phyloP scores from a whole-genome alignment of 192 early-diverging fungal species.

The Spizellomyces sp. region DNA sequence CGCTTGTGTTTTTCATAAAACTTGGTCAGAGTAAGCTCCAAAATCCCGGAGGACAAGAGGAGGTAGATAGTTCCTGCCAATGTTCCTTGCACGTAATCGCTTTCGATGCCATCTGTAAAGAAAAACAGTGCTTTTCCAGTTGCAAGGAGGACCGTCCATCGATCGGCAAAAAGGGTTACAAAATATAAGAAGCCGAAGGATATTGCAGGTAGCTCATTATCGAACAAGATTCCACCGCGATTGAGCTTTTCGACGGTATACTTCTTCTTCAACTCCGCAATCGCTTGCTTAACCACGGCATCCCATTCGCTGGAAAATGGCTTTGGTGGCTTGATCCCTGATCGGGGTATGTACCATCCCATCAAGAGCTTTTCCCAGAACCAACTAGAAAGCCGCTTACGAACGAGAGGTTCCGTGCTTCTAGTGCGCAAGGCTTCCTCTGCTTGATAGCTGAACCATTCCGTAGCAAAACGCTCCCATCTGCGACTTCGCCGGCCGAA shows the following conservation, averaged over 20 bases:
- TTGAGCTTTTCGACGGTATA: constrained; percentile 51
- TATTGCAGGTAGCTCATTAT: constrained; percentile 46
- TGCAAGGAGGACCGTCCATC: constrained; percentile 42
- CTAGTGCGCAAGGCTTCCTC: constrained; percentile 23
- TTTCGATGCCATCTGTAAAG: constrained; percentile 2
- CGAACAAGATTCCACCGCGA: constrained; percentile 48
- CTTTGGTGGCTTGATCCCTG: constrained; percentile 33
- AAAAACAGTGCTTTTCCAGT: constrained; percentile 39
- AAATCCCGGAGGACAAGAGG: constrained; percentile 42
- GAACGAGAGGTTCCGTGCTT: constrained; percentile 17
- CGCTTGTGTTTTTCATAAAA: constrained; percentile 31
- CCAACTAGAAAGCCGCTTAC: constrained; percentile 34
- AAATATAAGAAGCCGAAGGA: constrained; percentile 47
- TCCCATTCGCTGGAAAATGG: constrained; percentile 48
- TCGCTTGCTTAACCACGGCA: constrained; percentile 37
- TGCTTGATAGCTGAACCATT: constrained; percentile 34
- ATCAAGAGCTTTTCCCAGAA: constrained; percentile 43
- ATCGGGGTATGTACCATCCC: constrained; percentile 44
- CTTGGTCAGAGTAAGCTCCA: constrained; percentile 37
- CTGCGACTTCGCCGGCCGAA: constrained; percentile 22
- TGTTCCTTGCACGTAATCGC: constrained; percentile 35
- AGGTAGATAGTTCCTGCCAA: constrained; percentile 43
- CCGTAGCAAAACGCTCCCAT: constrained; percentile 43
- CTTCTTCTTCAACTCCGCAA: constrained; percentile 46
- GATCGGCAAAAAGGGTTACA: constrained; percentile 46